phyloP scores from a whole-genome alignment of 768 basidiomycete genomes.

The Kwoniella europaea region DNA sequence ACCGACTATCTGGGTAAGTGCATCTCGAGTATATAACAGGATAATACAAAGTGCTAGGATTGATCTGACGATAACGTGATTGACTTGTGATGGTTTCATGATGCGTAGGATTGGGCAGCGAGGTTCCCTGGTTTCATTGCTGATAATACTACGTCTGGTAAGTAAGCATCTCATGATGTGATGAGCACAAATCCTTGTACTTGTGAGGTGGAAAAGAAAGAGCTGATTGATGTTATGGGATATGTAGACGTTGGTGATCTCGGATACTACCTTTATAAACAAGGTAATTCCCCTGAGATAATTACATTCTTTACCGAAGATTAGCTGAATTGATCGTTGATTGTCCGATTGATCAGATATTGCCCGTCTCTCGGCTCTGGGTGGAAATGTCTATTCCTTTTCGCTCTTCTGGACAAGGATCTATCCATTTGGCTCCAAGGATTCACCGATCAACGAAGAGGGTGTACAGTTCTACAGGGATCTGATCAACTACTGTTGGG shows the following conservation, averaged over 20 bases:
- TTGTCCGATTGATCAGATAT: slow-evolving; percentile 3
- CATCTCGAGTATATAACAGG: too few species aligned
- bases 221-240: background rate
- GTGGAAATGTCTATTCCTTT: slow-evolving; percentile 65
- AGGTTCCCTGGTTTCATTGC: slow-evolving; percentile 29
- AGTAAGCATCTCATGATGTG: background rate
- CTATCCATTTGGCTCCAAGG: slow-evolving; percentile 63
- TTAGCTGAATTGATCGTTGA: too few species aligned
- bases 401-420: slow-evolving; percentile 66
- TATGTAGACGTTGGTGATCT: slow-evolving; percentile 59
- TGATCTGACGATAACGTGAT: too few species aligned
- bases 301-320: background rate
- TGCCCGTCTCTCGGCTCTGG: slow-evolving; percentile 63
- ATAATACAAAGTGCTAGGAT: too few species aligned
- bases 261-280: slow-evolving; percentile 65
- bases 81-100: too few species aligned
- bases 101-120: slow-evolving; percentile 23
- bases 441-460: slow-evolving; percentile 64
- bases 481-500: slow-evolving; percentile 55
- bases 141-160: slow-evolving; percentile 32
- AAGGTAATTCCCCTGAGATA: slow-evolving; percentile 56
- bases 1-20: slow-evolving; percentile 57
- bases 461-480: slow-evolving; percentile 59
- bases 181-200: background rate
- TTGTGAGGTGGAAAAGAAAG: background rate